Conservation (phyloP, 1,284 basidiomycete species). For the Cutaneotrichosporon sp. region DNA sequence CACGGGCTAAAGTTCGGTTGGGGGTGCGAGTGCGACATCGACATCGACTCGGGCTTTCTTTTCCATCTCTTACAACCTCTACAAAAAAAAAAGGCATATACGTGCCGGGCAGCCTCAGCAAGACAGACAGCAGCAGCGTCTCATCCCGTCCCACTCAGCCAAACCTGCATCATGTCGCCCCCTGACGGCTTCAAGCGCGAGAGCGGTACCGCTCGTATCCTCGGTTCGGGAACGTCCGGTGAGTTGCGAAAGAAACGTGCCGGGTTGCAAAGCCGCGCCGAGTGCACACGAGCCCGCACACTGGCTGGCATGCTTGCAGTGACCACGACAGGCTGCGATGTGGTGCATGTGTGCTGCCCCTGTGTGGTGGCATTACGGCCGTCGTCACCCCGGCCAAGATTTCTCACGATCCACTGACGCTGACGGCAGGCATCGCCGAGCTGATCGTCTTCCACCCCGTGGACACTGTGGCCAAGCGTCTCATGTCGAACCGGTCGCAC, state of each 20-base stretch:
- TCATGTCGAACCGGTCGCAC: slow-evolving; percentile 93
- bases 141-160: neutral
- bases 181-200: slow-evolving; percentile 53
- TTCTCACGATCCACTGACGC: neutral
- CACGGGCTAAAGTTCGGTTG: neutral
- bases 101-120: neutral
- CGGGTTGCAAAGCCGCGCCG: neutral
- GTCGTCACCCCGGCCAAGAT: neutral
- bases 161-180: slow-evolving; percentile 35
- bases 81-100: neutral
- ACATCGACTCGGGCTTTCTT: neutral
- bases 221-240: slow-evolving; percentile 91
- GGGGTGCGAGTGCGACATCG: neutral
- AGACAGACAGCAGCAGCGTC: no score
- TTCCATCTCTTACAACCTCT: neutral
- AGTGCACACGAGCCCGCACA: neutral
- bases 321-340: neutral
- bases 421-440: slow-evolving; percentile 75
- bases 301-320: neutral
- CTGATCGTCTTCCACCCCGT: slow-evolving; percentile 85
- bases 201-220: slow-evolving; percentile 80
- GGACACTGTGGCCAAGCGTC: slow-evolving; percentile 91
- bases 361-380: neutral
- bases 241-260: slow-evolving; percentile 25
- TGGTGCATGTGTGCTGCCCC: neutral